Evolutionary conservation across 768 basidiomycete genomes (phyloP).

Genomic region (Calocybe gangraenosa): DNA sequence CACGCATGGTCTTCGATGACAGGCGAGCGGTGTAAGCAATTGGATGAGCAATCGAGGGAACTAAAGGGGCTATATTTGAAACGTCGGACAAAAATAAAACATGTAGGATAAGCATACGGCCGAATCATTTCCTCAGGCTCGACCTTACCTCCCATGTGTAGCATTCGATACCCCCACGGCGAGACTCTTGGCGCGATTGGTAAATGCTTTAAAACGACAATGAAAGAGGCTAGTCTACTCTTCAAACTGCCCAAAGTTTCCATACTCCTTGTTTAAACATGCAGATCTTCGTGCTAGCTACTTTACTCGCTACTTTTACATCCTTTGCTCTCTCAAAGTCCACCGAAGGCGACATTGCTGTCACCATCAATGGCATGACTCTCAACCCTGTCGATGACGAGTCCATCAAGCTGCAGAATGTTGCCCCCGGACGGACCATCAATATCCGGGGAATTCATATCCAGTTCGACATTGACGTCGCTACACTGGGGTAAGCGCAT

Average conservation of each 20-base stretch:
- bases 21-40: background rate
- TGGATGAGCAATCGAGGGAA: background rate
- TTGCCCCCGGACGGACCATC: background rate
- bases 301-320: background rate
- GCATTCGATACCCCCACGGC: no score
- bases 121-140: no score
- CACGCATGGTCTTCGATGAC: background rate
- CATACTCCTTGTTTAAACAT: no score
- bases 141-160: no score
- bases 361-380: slow-evolving; percentile 4
- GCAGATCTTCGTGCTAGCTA: background rate
- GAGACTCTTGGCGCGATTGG: background rate
- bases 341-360: slow-evolving; percentile 3
- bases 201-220: background rate
- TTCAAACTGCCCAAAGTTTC: no score
- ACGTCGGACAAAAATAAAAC: background rate
- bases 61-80: background rate
- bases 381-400: background rate
- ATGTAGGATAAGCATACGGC: no score
- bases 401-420: slow-evolving; percentile 1
- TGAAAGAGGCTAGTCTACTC: no score
- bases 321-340: background rate
- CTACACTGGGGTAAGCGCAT: background rate
- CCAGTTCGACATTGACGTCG: slow-evolving; percentile 3
- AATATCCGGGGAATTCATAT: slow-evolving; percentile 1